Conservation (phyloP, 306 rosid genomes). For the Purshia tridentata region DNA sequence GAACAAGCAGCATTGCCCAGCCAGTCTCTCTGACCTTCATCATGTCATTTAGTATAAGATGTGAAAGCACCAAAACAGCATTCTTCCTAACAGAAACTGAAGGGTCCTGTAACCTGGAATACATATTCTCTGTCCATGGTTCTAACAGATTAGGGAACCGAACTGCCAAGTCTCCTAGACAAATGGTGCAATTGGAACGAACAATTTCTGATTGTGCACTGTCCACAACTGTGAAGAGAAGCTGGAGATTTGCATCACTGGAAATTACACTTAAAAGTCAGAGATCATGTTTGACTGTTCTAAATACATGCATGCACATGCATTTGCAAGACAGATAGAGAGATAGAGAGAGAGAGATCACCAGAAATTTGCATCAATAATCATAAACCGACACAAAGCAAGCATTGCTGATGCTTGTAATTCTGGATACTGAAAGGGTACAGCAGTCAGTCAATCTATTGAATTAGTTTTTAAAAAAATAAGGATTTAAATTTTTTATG, state of each 20-base stretch:
- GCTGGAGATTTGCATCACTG: slow-evolving; percentile 91
- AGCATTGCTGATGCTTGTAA: slow-evolving; percentile 95
- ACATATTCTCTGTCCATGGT: slow-evolving; percentile 98
- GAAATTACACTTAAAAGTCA: slow-evolving; percentile 29
- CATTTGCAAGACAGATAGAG: not conserved
- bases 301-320: not conserved
- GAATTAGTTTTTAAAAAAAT: not conserved
- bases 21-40: slow-evolving; percentile 67
- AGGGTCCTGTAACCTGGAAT: slow-evolving; percentile 71
- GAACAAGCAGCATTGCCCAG: slow-evolving; percentile 21
- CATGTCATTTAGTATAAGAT: slow-evolving; percentile 96
- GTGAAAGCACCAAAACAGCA: slow-evolving; percentile 96
- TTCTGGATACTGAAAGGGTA: slow-evolving; percentile 74
- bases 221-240: slow-evolving; percentile 89
- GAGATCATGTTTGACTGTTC: slow-evolving; percentile 12
- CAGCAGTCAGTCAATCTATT: slow-evolving; percentile 11
- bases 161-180: slow-evolving; percentile 91
- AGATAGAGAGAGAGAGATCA: slow-evolving; percentile 38
- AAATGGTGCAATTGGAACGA: slow-evolving; percentile 91
- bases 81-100: slow-evolving; percentile 87
- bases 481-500: not conserved
- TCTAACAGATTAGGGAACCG: slow-evolving; percentile 95
- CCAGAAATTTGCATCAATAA: slow-evolving; percentile 91
- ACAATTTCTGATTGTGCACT: slow-evolving; percentile 76
- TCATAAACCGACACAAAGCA: slow-evolving; percentile 92